Conservation (phyloP, 108 stramenopile species). For the Chaetoceros tenuissimus region DNA sequence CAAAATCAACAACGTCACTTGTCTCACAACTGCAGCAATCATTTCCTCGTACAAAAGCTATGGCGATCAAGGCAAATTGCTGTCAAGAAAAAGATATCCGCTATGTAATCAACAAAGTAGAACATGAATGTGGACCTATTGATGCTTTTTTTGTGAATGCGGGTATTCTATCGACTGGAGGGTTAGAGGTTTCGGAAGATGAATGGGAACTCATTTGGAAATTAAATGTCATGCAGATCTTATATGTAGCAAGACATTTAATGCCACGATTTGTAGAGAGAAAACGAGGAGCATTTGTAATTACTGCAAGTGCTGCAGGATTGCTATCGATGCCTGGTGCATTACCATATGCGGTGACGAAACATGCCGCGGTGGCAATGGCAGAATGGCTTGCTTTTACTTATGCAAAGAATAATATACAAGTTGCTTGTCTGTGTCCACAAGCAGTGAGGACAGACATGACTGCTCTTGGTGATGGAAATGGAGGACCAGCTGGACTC, state of each 20-base stretch:
- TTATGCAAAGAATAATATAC: constrained; percentile 1
- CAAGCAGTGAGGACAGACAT: constrained; percentile 16
- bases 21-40: no score
- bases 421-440: constrained; percentile 15
- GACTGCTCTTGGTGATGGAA: neutral
- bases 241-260: constrained; percentile 14
- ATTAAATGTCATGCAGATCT: constrained; percentile 14
- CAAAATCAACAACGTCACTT: no score
- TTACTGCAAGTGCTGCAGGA: constrained; percentile 18
- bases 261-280: constrained; percentile 11
- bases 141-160: constrained; percentile 13
- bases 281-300: constrained; percentile 10
- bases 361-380: constrained; percentile 16
- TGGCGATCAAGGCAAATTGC: no score
- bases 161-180: constrained; percentile 7
- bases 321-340: constrained; percentile 6
- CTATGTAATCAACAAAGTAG: no score
- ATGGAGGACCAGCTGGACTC: constrained; percentile 6
- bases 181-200: constrained; percentile 11
- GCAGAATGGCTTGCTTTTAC: constrained; percentile 17
- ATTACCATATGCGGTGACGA: constrained; percentile 13
- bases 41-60: no score
- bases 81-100: no score
- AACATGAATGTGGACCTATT: neutral
- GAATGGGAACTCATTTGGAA: constrained; percentile 10